Evolutionary conservation across 495 filamentous ascomycete species (phyloP).

Genomic region (Daldinia caldariorum): DNA sequence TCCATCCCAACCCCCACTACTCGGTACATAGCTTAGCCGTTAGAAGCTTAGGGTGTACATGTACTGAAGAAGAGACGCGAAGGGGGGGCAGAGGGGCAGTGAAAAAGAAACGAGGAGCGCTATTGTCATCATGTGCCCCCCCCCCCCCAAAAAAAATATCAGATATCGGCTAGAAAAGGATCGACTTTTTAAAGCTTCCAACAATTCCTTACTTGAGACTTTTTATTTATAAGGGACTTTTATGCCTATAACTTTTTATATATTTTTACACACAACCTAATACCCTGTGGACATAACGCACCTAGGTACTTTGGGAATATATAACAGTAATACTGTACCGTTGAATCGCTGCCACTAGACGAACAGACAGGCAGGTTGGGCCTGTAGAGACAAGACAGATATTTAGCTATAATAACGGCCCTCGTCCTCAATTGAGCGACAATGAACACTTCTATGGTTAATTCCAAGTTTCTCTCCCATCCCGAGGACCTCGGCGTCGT

Average conservation of each 20-base stretch:
- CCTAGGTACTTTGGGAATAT: too few relatives aligned
- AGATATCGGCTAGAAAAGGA: constrained; percentile 4
- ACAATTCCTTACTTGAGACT: background rate
- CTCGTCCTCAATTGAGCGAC: constrained; percentile 8
- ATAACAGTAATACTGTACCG: too few relatives aligned
- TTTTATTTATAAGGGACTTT: background rate
- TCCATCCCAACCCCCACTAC: constrained; percentile 32
- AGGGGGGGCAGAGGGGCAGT: too few relatives aligned
- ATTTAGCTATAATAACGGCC: background rate
- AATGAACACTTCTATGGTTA: constrained; percentile 72
- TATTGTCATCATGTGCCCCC: constrained; percentile 42
- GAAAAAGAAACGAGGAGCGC: constrained; percentile 25
- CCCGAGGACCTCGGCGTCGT: constrained; percentile 86
- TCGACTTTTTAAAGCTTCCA: constrained; percentile 3
- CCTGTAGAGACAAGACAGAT: background rate
- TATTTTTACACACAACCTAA: background rate
- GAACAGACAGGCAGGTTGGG: background rate
- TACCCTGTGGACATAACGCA: too few relatives aligned
- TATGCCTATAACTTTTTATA: background rate
- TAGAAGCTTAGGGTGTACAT: constrained; percentile 17
- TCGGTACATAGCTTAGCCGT: constrained; percentile 27
- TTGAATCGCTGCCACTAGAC: background rate
- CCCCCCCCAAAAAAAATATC: constrained; percentile 19
- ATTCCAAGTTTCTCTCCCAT: constrained; percentile 82
- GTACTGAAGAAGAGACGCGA: background rate